Percentiles rank a stretch among this genome's conserved stretches.
Evolutionary conservation across 2,329 filamentous ascomycete genomes (phyloP).

Genomic region (Coniosporium uncinatum): DNA sequence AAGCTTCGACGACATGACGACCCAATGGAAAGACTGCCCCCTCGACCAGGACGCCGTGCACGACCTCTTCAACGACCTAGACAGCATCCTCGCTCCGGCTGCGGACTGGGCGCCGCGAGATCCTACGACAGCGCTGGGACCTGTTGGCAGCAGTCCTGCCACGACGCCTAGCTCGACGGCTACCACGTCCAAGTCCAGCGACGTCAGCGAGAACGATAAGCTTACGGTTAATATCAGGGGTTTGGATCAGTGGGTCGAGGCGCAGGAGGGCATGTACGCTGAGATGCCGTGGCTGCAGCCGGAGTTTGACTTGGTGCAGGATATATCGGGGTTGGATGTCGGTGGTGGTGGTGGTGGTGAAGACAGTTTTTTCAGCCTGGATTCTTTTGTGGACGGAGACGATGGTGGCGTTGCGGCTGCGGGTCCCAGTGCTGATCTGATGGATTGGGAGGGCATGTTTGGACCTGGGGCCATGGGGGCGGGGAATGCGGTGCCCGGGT

Average conservation of each 20-base stretch:
- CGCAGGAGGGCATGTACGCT: too few relatives aligned
- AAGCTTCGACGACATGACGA: not conserved
- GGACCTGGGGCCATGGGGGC: slow-evolving; percentile 1
- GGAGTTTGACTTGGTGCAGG: not conserved
- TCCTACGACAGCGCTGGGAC: too few relatives aligned
- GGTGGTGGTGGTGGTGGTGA: not conserved
- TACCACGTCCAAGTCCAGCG: not conserved
- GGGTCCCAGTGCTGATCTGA: too few relatives aligned
- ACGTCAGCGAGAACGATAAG: not conserved
- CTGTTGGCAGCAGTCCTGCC: too few relatives aligned
- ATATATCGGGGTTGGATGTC: not conserved
- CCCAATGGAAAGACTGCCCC: slow-evolving; percentile 1
- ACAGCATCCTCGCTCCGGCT: slow-evolving; percentile 1
- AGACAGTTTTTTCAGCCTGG: too few relatives aligned
- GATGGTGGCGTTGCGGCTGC: too few relatives aligned
- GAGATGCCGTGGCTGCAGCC: not conserved
- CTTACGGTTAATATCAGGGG: not conserved
- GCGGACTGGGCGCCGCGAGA: too few relatives aligned
- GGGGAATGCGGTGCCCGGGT: slow-evolving; percentile 1
- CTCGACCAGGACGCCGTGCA: slow-evolving; percentile 1
- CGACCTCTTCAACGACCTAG: slow-evolving; percentile 2
- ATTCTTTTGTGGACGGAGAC: too few relatives aligned
- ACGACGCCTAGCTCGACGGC: not conserved
- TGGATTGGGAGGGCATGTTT: slow-evolving; percentile 6
- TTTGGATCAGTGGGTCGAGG: too few relatives aligned